Evolutionary conservation across 148 eudicot species (phyloP), one percentile per base, ranked within the genome.

Genomic region (Camellia lanceoleosa): DNA sequence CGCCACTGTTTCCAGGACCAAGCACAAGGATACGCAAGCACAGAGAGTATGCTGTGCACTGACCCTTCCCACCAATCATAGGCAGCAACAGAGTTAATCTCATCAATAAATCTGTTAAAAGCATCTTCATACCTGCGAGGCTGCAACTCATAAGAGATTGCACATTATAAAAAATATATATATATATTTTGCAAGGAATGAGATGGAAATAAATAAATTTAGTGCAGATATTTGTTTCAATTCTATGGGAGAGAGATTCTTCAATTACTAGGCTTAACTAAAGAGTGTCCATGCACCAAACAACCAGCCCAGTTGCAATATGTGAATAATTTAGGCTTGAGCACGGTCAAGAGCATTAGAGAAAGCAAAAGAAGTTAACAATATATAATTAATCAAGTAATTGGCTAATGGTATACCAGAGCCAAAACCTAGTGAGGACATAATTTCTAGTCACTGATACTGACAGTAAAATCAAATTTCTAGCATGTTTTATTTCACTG

Each of bases 1-100:
- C 97, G 92, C 97, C 97, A 93, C 81, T 93, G 97, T 83, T 91
- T 93, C 95, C 95, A 93, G 13, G 97, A 91, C 95, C 97, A 93
- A 73, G 95, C 89, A 87, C 93, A 93, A 76, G 97, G 97, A 87
- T 92, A 90, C 78, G 97, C 97, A 81, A 93, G 87, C 87, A 93
- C 84, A 3, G 91, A 74, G 60, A 93, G 97, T 82, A 93, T 91
- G 77, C 93, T 91, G 80, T 93, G 92, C 10, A 91, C 89, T 51
- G 97, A 93, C 23, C 97, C 97, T 88, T 93, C 97, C 97, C 97
- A 93, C 97, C 97, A 93, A 79, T 93, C 90, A 89, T 89, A 93
- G 74, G 97, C 92, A 80, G 97, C 97, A 82, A 91, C 89, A 47
- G 95, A 91, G 81, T 93, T 93, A 56, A 93, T 83, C 83, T 91